Conservation (phyloP, 208 protist genomes). For the Leishmania aethiopica region DNA sequence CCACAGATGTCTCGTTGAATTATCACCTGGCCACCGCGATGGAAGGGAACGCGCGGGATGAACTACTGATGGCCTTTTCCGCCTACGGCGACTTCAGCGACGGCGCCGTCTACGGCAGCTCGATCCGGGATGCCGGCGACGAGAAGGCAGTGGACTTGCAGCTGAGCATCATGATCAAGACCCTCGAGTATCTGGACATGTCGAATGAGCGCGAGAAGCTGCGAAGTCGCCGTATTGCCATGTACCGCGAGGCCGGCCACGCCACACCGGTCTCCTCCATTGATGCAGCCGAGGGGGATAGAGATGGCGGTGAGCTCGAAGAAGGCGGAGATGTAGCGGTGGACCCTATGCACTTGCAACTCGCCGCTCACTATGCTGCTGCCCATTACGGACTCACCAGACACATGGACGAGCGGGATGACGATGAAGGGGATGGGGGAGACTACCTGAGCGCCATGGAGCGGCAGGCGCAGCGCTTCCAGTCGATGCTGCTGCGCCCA, state of each 20-base stretch:
- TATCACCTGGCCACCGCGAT: conserved; percentile 72
- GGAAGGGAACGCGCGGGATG: conserved; percentile 65
- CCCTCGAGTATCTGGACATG: conserved; percentile 77
- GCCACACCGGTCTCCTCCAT: conserved; percentile 11
- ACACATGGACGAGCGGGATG: background rate
- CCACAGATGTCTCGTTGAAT: conserved; percentile 76
- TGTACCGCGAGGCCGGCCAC: conserved; percentile 27
- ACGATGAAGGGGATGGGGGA: background rate
- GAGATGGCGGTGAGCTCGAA: conserved; percentile 8
- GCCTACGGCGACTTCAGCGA: conserved; percentile 36
- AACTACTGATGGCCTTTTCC: conserved; percentile 55
- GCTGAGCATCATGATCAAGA: conserved; percentile 36
- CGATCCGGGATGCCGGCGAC: background rate
- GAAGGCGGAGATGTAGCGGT: background rate
- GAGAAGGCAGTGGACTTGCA: conserved; percentile 25
- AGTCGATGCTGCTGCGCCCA: conserved; percentile 17
- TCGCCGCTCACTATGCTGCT: conserved; percentile 5
- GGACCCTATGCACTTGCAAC: background rate
- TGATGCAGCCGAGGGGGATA: conserved; percentile 24
- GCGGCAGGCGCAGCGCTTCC: conserved; percentile 16
- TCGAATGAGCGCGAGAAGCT: conserved; percentile 83
- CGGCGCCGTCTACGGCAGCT: background rate
- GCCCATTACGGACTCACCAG: background rate
- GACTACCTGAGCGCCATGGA: conserved; percentile 14
- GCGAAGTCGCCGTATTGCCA: conserved; percentile 41